These are phyloP conservation scores for Cryptococcus sp. DNA, from an alignment of 1,284 basidiomycete species.

Conservation along the genomic window DNA sequence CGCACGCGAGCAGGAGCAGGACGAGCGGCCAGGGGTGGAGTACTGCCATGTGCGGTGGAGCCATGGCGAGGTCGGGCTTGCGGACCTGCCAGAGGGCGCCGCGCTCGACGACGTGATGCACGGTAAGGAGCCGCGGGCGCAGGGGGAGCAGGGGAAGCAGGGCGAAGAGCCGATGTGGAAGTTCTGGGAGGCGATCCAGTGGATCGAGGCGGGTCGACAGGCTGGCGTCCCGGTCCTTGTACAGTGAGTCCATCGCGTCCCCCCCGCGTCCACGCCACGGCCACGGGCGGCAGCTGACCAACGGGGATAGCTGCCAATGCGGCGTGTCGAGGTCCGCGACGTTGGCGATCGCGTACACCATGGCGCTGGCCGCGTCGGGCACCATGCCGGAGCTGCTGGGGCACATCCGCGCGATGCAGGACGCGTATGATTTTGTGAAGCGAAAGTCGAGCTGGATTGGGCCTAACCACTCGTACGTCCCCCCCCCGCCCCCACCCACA, in stretches of 20 bases:
- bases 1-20: no score
- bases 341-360: slow-evolving; percentile 86
- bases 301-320: slow-evolving; percentile 76
- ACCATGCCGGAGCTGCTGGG: slow-evolving; percentile 65
- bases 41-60: slow-evolving; percentile 94
- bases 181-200: slow-evolving; percentile 73
- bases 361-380: slow-evolving; percentile 80
- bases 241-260: slow-evolving; percentile 60
- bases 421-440: slow-evolving; percentile 87
- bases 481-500: slow-evolving; percentile 7
- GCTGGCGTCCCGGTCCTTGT: slow-evolving; percentile 76
- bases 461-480: slow-evolving; percentile 89
- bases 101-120: slow-evolving; percentile 23
- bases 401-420: slow-evolving; percentile 77
- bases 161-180: slow-evolving; percentile 51
- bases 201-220: slow-evolving; percentile 70
- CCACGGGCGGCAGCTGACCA: not conserved
- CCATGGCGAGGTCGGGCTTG: slow-evolving; percentile 85
- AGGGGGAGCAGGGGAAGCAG: slow-evolving; percentile 5
- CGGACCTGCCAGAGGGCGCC: slow-evolving; percentile 51
- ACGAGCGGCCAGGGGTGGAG: slow-evolving; percentile 69
- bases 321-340: slow-evolving; percentile 94
- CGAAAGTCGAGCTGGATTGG: slow-evolving; percentile 81
- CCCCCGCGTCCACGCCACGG: not conserved
- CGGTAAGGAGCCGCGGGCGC: not conserved